Evolutionary conservation across 495 filamentous ascomycete genomes (phyloP).

Genomic region (Lasiosphaeria hispida): DNA sequence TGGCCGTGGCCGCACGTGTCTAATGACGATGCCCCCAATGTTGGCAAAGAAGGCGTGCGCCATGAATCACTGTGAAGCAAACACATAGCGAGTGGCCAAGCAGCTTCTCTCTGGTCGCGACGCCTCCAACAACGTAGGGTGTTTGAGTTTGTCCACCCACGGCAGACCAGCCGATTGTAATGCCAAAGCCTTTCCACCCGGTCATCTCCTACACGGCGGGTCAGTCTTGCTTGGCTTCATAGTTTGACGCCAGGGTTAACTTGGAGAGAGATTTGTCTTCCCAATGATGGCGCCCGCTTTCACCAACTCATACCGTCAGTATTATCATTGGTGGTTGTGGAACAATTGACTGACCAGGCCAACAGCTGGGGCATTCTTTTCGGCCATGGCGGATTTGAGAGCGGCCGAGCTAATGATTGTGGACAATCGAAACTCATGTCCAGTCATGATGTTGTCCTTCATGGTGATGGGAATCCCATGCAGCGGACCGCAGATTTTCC

Average conservation of each 20-base stretch:
- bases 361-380: neutral
- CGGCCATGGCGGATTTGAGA: neutral
- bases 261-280: conserved; percentile 6
- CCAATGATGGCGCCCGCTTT: conserved; percentile 5
- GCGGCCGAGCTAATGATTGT: conserved; percentile 4
- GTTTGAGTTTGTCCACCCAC: conserved; percentile 5
- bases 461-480: conserved; percentile 16
- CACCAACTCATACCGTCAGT: neutral
- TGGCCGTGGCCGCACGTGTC: no score
- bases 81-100: no score
- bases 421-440: neutral
- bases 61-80: no score
- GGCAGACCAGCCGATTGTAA: neutral
- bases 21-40: no score
- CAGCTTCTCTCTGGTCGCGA: neutral
- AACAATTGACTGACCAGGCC: conserved; percentile 1
- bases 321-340: neutral
- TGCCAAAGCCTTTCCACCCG: neutral
- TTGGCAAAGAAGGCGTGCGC: no score
- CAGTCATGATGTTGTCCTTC: conserved; percentile 16
- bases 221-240: neutral
- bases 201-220: conserved; percentile 2
- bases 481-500: conserved; percentile 3
- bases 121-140: neutral
- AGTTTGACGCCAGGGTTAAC: no score